Conservation (phyloP, 352 stramenopile species). For the Pythium folliculosum region DNA sequence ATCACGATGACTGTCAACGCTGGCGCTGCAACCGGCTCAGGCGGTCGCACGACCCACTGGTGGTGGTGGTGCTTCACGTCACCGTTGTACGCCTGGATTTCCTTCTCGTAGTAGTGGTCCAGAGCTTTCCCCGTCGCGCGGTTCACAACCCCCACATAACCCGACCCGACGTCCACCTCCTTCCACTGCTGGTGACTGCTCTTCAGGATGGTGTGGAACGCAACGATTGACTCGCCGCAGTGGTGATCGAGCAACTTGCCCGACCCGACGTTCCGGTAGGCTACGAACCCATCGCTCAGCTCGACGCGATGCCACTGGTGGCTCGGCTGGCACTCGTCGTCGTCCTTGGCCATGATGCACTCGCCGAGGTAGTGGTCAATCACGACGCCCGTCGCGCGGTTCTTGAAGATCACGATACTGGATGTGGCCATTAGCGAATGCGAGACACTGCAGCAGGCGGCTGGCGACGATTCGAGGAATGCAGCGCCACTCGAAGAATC, state of each 20-base stretch:
- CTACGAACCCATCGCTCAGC: neutral
- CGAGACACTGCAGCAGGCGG: no score
- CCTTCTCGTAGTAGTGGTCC: neutral
- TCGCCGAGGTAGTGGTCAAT: neutral
- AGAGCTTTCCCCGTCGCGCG: neutral
- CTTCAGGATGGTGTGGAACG: neutral
- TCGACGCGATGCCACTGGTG: conserved; percentile 3
- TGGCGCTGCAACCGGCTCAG: neutral
- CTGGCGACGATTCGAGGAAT: no score
- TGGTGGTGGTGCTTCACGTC: neutral
- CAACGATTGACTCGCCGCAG: neutral
- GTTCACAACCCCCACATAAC: neutral
- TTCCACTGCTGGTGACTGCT: neutral
- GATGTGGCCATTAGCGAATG: no score
- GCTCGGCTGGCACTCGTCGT: neutral
- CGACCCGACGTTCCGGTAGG: neutral
- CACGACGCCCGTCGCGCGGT: conserved; percentile 4
- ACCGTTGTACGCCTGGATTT: neutral
- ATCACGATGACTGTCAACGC: neutral
- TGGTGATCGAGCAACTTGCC: conserved; percentile 1
- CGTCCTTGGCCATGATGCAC: neutral
- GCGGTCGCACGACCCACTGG: neutral
- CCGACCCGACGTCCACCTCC: neutral
- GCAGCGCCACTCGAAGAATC: no score
- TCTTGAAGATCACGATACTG: neutral